These are phyloP conservation scores for Epichloe uncinata DNA, from an alignment of 2,329 filamentous ascomycete species.

Conservation along the genomic window DNA sequence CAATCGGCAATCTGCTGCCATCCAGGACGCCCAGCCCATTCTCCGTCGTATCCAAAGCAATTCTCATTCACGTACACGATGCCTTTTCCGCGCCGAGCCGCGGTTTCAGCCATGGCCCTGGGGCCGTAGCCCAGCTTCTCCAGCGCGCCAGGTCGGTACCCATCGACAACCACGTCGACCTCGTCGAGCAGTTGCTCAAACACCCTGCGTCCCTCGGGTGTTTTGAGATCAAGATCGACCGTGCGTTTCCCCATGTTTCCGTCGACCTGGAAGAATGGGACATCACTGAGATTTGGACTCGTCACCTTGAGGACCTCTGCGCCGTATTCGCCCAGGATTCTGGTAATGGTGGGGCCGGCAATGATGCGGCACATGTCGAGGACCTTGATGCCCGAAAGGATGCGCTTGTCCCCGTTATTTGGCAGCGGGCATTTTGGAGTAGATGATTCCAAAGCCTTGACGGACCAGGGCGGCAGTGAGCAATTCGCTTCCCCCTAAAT, in stretches of 20 bases:
- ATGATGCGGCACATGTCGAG: constrained; percentile 66
- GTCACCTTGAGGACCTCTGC: constrained; percentile 63
- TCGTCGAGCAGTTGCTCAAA: constrained; percentile 49
- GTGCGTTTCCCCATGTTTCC: constrained; percentile 60
- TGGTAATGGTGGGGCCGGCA: constrained; percentile 58
- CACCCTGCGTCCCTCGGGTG: constrained; percentile 31
- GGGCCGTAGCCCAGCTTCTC: constrained; percentile 51
- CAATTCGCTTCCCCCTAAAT: constrained; percentile 25
- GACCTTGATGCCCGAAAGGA: constrained; percentile 52
- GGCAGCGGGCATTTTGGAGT: constrained; percentile 34
- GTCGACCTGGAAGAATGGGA: constrained; percentile 60
- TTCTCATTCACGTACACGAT: constrained; percentile 58
- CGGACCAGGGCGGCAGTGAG: constrained; percentile 31
- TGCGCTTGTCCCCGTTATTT: constrained; percentile 11
- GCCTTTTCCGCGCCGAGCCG: constrained; percentile 42
- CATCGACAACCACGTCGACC: constrained; percentile 53
- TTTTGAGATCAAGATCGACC: constrained; percentile 48
- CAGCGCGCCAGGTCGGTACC: constrained; percentile 54
- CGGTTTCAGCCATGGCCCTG: constrained; percentile 36
- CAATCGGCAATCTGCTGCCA: constrained; percentile 64
- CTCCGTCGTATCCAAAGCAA: constrained; percentile 49
- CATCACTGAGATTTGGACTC: constrained; percentile 51
- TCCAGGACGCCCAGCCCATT: constrained; percentile 50
- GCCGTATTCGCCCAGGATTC: constrained; percentile 61
- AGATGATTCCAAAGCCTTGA: constrained; percentile 34